Evolutionary conservation across 2,329 filamentous ascomycete species (phyloP).

Genomic region (Alternaria dauci): DNA sequence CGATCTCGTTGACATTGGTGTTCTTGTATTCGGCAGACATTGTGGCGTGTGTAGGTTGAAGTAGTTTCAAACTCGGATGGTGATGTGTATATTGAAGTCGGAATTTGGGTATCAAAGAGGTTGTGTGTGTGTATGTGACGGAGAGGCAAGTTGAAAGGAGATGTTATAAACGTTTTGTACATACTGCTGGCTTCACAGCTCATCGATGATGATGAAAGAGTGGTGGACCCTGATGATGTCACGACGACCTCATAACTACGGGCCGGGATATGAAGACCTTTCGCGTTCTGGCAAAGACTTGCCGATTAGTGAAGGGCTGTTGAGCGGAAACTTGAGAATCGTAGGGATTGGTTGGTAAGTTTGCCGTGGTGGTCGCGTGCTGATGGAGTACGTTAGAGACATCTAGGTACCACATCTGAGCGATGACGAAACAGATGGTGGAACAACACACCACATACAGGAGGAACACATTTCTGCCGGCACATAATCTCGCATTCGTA

Average conservation of each 20-base stretch:
- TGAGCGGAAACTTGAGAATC: background rate
- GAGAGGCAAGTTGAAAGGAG: background rate
- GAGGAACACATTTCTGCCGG: background rate
- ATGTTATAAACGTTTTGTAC: background rate
- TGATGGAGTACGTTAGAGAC: background rate
- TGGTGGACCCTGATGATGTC: conserved; percentile 29
- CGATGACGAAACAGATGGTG: background rate
- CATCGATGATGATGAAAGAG: conserved; percentile 15
- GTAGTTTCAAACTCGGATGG: background rate
- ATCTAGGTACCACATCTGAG: background rate
- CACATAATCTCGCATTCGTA: conserved; percentile 8
- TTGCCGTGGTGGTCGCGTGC: conserved; percentile 1
- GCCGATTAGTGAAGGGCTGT: background rate
- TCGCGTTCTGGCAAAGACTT: background rate
- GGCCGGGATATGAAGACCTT: background rate
- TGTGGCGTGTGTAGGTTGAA: conserved; percentile 13
- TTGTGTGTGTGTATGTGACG: background rate
- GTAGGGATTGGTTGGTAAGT: background rate
- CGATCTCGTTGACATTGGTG: conserved; percentile 54
- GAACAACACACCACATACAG: background rate
- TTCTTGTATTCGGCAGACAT: conserved; percentile 57
- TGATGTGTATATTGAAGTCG: background rate
- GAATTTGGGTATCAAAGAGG: background rate
- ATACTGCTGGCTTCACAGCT: background rate
- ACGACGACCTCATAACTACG: conserved; percentile 29